phyloP scores from a whole-genome alignment of 2,329 filamentous ascomycete genomes.

The Penicillium sp. region DNA sequence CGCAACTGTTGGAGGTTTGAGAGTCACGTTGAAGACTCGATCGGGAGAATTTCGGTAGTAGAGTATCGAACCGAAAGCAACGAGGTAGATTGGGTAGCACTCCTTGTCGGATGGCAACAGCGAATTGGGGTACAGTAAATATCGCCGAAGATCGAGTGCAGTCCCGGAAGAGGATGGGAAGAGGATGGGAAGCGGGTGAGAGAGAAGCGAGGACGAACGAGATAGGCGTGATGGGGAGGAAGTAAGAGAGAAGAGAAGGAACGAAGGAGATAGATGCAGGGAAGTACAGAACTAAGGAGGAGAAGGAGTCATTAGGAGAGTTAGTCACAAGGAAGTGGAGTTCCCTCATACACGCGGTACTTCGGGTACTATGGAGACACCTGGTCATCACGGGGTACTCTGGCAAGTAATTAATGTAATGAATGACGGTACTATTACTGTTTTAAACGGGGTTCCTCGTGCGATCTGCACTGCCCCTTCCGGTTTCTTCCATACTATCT shows the following conservation, averaged over 20 bases:
- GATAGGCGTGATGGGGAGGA: slow-evolving; percentile 9
- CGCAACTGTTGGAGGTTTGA: not conserved
- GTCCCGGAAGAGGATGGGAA: slow-evolving; percentile 2
- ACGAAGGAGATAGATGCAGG: slow-evolving; percentile 22
- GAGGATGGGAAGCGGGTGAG: slow-evolving; percentile 6
- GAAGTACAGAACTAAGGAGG: slow-evolving; percentile 15
- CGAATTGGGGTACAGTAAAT: not conserved
- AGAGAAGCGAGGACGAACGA: slow-evolving; percentile 8
- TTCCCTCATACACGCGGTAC: not conserved
- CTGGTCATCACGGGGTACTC: not conserved
- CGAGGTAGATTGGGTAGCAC: not conserved
- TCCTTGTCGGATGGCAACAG: slow-evolving; percentile 5
- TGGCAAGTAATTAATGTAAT: not conserved
- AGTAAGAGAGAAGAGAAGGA: slow-evolving; percentile 14
- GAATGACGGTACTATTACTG: not conserved
- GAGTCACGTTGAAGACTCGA: not conserved
- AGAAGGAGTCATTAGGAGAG: slow-evolving; percentile 5
- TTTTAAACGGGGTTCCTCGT: not conserved
- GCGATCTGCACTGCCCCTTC: slow-evolving; percentile 2
- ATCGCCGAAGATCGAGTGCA: slow-evolving; percentile 2
- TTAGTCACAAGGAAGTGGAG: not conserved
- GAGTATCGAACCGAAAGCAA: not conserved
- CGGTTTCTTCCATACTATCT: not conserved
- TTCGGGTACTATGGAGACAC: not conserved
- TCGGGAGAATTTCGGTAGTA: not conserved